Percentiles rank a stretch among this genome's conserved stretches.
These are phyloP conservation scores for Arabidopsis hybrid DNA, from an alignment of 441 rosid species.

Conservation along the genomic window DNA sequence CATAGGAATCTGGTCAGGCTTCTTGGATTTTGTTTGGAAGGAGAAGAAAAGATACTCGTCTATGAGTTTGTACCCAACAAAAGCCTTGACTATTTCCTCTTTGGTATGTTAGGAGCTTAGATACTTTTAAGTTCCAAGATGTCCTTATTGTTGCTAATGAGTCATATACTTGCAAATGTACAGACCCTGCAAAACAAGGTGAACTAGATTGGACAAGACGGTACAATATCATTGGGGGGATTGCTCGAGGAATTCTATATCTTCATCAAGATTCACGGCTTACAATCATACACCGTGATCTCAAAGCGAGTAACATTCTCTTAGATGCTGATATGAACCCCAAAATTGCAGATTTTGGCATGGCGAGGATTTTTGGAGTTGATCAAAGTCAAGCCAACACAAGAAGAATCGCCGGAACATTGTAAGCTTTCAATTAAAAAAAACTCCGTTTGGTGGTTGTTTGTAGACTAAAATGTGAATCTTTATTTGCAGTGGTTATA, in stretches of 20 bases:
- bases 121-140: background rate
- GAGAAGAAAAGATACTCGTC: conserved; percentile 50
- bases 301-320: conserved; percentile 40
- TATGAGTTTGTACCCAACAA: conserved; percentile 55
- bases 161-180: background rate
- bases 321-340: conserved; percentile 40
- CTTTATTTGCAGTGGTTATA: no score
- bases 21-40: conserved; percentile 50
- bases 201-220: conserved; percentile 42
- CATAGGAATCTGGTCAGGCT: conserved; percentile 56
- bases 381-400: conserved; percentile 51
- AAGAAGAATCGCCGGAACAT: conserved; percentile 28
- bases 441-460: no score
- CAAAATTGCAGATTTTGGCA: conserved; percentile 43
- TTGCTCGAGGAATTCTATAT: conserved; percentile 58
- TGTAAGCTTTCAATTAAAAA: no score
- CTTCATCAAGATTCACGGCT: conserved; percentile 57
- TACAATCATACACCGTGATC: conserved; percentile 43
- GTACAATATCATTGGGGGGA: conserved; percentile 48
- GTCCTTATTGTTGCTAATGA: background rate
- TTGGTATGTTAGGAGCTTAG: conserved; percentile 38
- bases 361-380: conserved; percentile 49
- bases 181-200: conserved; percentile 44
- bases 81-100: conserved; percentile 52
- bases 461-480: no score